Conservation (phyloP, 805 yeast genomes). For the Wickerhamomyces chaumierensis region DNA sequence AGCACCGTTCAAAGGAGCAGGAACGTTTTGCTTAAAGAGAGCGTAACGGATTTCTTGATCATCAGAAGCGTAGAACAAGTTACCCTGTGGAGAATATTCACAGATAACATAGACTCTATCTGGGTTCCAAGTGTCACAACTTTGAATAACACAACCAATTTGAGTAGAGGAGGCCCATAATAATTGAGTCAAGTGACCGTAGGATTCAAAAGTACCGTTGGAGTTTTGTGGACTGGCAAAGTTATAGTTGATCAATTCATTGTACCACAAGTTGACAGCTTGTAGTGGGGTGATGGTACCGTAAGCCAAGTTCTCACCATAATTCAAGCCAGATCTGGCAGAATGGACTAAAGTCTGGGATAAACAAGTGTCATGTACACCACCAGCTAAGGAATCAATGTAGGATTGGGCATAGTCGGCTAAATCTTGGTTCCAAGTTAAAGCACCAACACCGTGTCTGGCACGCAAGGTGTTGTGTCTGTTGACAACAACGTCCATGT, state of each 20-base stretch:
- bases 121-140: slow-evolving; percentile 6
- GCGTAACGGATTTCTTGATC: slow-evolving; percentile 23
- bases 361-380: slow-evolving; percentile 34
- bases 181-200: slow-evolving; percentile 71
- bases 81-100: slow-evolving; percentile 51
- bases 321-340: slow-evolving; percentile 31
- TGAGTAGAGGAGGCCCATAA: slow-evolving; percentile 54
- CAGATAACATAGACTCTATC: slow-evolving; percentile 52
- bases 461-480: slow-evolving; percentile 43
- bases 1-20: slow-evolving; percentile 19
- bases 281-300: slow-evolving; percentile 33
- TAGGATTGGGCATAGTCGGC: slow-evolving; percentile 39
- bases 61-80: slow-evolving; percentile 20
- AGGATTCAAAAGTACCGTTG: slow-evolving; percentile 35
- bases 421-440: slow-evolving; percentile 38
- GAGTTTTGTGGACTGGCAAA: slow-evolving; percentile 30
- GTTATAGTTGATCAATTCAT: slow-evolving; percentile 47
- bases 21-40: slow-evolving; percentile 31
- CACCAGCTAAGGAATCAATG: slow-evolving; percentile 28
- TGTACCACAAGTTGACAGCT: slow-evolving; percentile 65
- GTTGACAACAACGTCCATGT: slow-evolving; percentile 30
- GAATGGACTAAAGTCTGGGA: slow-evolving; percentile 56
- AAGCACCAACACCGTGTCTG: slow-evolving; percentile 29
- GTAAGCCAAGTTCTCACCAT: slow-evolving; percentile 72
- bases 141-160: slow-evolving; percentile 47